phyloP scores from a whole-genome alignment of 129 eudicot genomes.

The Arctium minus region DNA sequence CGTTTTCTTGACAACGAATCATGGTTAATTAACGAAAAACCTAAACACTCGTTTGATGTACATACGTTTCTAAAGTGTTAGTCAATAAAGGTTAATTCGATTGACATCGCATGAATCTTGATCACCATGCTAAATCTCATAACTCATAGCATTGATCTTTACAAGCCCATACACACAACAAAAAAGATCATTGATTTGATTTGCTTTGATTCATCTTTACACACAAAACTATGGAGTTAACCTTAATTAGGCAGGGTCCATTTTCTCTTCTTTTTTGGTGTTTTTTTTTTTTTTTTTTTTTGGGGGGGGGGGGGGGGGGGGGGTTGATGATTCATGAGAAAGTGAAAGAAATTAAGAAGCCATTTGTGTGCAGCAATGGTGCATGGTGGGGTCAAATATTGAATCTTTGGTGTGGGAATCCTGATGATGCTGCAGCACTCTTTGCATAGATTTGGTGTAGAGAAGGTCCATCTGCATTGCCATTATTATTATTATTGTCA shows the following conservation, averaged over 20 bases:
- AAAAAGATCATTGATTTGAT: neutral
- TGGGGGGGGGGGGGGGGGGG: neutral
- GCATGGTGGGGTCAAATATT: slow-evolving; percentile 20
- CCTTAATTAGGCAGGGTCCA: neutral
- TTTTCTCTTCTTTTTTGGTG: neutral
- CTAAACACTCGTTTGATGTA: neutral
- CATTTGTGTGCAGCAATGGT: slow-evolving; percentile 50
- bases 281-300: neutral
- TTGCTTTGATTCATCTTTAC: slow-evolving; percentile 6
- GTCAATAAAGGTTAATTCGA: neutral
- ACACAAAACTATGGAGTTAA: slow-evolving; percentile 7
- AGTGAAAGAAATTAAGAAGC: slow-evolving; percentile 21
- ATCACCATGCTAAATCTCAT: neutral
- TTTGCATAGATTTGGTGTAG: slow-evolving; percentile 45
- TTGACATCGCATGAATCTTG: neutral
- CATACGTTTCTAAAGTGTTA: neutral
- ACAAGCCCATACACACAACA: neutral
- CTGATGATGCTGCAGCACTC: slow-evolving; percentile 99
- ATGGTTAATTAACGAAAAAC: neutral
- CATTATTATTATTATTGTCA: slow-evolving; percentile 27
- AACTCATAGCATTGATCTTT: slow-evolving; percentile 8
- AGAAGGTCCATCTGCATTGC: slow-evolving; percentile 26
- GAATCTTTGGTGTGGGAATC: slow-evolving; percentile 70
- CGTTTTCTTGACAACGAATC: neutral
- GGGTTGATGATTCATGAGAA: slow-evolving; percentile 31